These are phyloP conservation scores for Magnusiomyces ingens DNA, from an alignment of 1,139 yeast genomes.

Conservation along the genomic window DNA sequence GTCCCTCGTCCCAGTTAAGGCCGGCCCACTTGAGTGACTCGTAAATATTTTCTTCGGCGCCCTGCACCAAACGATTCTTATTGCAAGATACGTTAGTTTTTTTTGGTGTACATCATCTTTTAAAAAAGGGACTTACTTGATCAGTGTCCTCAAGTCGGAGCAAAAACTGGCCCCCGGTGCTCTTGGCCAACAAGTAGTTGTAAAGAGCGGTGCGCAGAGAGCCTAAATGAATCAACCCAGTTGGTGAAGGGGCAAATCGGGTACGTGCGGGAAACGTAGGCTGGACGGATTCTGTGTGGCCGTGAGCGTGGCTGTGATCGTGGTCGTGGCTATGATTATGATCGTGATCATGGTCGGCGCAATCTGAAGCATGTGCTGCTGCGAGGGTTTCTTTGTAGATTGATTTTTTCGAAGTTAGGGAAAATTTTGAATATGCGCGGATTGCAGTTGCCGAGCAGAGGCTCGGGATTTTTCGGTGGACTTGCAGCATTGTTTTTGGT, in stretches of 20 bases:
- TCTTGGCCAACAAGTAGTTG: slow-evolving; percentile 73
- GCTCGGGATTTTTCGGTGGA: too few species aligned
- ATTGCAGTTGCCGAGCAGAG: too few species aligned
- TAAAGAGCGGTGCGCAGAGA: slow-evolving; percentile 89
- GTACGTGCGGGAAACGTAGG: slow-evolving; percentile 66
- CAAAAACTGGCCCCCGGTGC: slow-evolving; percentile 74
- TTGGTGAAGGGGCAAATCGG: slow-evolving; percentile 97
- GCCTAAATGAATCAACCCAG: slow-evolving; percentile 88
- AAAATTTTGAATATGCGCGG: slow-evolving; percentile 1
- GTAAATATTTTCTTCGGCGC: slow-evolving; percentile 78
- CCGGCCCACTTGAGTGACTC: slow-evolving; percentile 75
- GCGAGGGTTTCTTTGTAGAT: background rate
- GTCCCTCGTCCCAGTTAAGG: slow-evolving; percentile 74
- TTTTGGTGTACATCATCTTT: background rate
- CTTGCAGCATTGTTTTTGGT: too few species aligned
- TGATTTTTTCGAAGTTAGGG: background rate
- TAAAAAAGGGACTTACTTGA: slow-evolving; percentile 31
- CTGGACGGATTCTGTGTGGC: slow-evolving; percentile 25
- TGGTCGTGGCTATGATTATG: slow-evolving; percentile 3
- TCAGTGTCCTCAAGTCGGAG: slow-evolving; percentile 91
- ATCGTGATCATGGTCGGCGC: slow-evolving; percentile 11
- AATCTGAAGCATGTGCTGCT: background rate
- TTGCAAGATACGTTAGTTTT: background rate
- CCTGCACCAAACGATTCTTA: slow-evolving; percentile 58
- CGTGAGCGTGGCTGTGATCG: slow-evolving; percentile 10